A percentile compares a stretch with the other conserved stretches of the same genome.
Evolutionary conservation across 106 monocot genomes (phyloP).

Genomic region (Acorus calamus): DNA sequence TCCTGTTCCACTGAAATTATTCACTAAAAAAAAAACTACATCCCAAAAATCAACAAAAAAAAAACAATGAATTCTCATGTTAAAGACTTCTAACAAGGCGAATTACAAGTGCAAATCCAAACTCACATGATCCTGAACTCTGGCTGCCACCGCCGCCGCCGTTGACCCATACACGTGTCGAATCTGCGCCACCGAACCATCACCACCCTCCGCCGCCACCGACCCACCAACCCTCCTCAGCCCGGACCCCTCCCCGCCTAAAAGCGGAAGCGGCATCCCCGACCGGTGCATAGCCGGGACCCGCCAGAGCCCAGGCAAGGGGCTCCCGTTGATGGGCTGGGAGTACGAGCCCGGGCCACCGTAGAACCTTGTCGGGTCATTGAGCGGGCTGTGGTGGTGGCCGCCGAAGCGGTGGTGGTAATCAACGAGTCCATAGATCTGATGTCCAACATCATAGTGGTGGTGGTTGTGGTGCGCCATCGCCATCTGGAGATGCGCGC

Average conservation of each 20-base stretch:
- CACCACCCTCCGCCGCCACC: neutral
- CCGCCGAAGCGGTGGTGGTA: slow-evolving; percentile 22
- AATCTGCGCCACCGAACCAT: slow-evolving; percentile 3
- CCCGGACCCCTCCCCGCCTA: neutral
- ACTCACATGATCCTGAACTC: slow-evolving; percentile 24
- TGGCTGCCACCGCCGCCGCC: neutral
- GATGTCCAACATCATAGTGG: slow-evolving; percentile 3
- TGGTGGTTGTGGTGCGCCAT: slow-evolving; percentile 41
- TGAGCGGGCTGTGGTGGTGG: neutral
- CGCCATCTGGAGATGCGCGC: slow-evolving; percentile 61
- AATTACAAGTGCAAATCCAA: slow-evolving; percentile 37
- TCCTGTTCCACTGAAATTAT: too few species aligned
- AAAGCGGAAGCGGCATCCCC: neutral
- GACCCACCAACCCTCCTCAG: neutral
- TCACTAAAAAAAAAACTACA: too few species aligned
- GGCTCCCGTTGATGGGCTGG: slow-evolving; percentile 24
- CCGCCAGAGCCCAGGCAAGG: slow-evolving; percentile 16
- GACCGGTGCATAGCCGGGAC: too few species aligned
- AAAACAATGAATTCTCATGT: too few species aligned
- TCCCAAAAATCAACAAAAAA: too few species aligned
- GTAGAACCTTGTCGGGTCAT: slow-evolving; percentile 3
- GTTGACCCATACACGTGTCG: neutral
- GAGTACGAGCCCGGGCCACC: slow-evolving; percentile 8
- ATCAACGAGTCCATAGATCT: slow-evolving; percentile 17
- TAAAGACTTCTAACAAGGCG: too few species aligned